These are phyloP conservation scores for Xylariaceae sp. DNA, from an alignment of 2,329 filamentous ascomycete genomes.

Conservation along the genomic window DNA sequence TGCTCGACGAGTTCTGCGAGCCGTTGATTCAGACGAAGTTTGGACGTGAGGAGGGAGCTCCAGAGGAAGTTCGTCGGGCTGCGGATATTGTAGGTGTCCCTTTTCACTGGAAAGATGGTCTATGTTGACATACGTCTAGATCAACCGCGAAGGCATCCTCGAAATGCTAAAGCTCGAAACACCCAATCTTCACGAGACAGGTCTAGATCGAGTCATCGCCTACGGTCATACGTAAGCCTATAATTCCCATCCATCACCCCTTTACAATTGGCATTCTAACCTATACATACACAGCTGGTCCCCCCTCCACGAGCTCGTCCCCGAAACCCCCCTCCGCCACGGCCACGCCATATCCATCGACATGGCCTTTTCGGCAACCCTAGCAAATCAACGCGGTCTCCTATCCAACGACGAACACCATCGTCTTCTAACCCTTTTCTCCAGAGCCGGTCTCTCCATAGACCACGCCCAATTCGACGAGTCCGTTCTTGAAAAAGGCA, in stretches of 20 bases:
- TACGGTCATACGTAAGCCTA: conserved; percentile 57
- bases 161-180: conserved; percentile 71
- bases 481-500: conserved; percentile 59
- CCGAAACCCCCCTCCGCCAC: conserved; percentile 63
- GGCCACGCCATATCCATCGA: conserved; percentile 71
- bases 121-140: conserved; percentile 32
- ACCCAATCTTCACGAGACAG: conserved; percentile 68
- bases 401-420: conserved; percentile 56
- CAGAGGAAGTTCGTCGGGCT: conserved; percentile 51
- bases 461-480: conserved; percentile 65
- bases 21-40: conserved; percentile 60
- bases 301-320: conserved; percentile 64
- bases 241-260: no score
- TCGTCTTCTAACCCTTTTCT: conserved; percentile 62
- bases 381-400: conserved; percentile 58
- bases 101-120: not conserved
- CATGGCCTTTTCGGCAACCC: conserved; percentile 69
- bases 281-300: conserved; percentile 50
- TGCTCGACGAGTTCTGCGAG: conserved; percentile 66
- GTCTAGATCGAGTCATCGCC: conserved; percentile 65
- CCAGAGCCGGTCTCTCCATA: conserved; percentile 64
- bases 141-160: conserved; percentile 63
- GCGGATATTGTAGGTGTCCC: conserved; percentile 32
- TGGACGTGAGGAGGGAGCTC: conserved; percentile 53
- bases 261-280: conserved; percentile 1